Evolutionary conservation across 2,329 filamentous ascomycete genomes (phyloP).

Genomic region (Tolypocladium album): DNA sequence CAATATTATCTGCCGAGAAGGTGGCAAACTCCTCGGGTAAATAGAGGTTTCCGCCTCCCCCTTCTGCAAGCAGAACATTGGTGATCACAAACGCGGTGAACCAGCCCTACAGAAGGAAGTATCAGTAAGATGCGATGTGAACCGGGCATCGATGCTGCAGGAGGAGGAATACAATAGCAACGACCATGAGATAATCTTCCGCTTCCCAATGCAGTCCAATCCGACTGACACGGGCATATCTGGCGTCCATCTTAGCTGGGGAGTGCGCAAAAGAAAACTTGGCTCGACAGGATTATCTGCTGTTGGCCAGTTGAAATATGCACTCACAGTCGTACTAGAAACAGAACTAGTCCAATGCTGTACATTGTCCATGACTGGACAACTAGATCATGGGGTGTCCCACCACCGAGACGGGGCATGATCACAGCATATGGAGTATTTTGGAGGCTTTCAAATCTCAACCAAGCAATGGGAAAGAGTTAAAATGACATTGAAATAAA

Average conservation of each 20-base stretch:
- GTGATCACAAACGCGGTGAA: too few relatives aligned
- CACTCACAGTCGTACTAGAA: neutral
- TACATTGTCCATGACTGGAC: neutral
- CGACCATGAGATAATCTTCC: neutral
- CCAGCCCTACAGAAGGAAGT: too few relatives aligned
- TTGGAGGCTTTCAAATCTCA: neutral
- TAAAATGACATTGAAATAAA: too few relatives aligned
- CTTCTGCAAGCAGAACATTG: too few relatives aligned
- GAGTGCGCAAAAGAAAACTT: neutral
- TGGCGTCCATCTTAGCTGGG: neutral
- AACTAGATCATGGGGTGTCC: neutral
- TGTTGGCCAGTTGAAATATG: neutral
- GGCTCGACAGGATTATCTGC: neutral
- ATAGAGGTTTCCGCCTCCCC: too few relatives aligned
- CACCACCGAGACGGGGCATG: neutral
- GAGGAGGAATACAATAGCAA: too few relatives aligned
- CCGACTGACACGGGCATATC: neutral
- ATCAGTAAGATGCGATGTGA: too few relatives aligned
- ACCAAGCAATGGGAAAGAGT: neutral
- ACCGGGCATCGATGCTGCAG: too few relatives aligned
- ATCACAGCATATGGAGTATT: neutral
- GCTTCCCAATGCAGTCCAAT: neutral
- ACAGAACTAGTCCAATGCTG: neutral
- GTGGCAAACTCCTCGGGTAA: too few relatives aligned
- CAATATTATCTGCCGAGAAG: too few relatives aligned